A percentile compares a stretch with the other conserved stretches of the same genome.
Evolutionary conservation across 73 alveolate genomes (phyloP).

Genomic region (Uronychia binucleata): DNA sequence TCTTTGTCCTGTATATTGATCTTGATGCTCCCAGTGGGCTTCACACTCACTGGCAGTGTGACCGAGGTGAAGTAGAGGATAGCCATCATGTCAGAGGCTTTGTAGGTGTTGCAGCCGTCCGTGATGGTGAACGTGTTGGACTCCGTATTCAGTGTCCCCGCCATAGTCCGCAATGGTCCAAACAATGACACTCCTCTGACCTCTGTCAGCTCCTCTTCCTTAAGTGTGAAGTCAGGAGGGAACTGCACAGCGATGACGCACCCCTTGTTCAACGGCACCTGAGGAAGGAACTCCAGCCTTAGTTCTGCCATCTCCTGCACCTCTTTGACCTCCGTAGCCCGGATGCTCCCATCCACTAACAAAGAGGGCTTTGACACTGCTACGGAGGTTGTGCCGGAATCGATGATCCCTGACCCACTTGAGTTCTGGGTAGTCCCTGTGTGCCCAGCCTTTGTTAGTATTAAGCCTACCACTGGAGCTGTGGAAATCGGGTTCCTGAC

Average conservation of each 20-base stretch:
- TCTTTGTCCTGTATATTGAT: constrained; percentile 1
- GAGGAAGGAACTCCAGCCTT: constrained; percentile 1
- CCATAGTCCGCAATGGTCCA: constrained; percentile 15
- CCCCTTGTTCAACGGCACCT: not conserved
- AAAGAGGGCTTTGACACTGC: not conserved
- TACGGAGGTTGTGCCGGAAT: not conserved
- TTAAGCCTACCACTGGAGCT: constrained; percentile 11
- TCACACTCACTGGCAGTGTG: constrained; percentile 2
- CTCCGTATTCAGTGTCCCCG: not conserved
- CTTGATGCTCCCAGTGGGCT: constrained; percentile 17
- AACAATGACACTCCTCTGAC: constrained; percentile 21
- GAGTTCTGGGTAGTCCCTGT: not conserved
- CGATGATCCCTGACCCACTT: not conserved
- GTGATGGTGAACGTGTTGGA: constrained; percentile 10
- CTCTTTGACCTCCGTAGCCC: not conserved
- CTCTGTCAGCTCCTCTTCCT: not conserved
- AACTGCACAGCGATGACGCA: not conserved
- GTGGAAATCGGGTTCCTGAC: constrained; percentile 29
- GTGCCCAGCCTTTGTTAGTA: too few species aligned
- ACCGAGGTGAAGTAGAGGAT: constrained; percentile 8
- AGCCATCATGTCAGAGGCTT: not conserved
- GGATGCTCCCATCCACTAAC: not conserved
- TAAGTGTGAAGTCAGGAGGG: not conserved
- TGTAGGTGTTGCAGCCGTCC: constrained; percentile 25
- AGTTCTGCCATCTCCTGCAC: not conserved